Evolutionary conservation across 768 basidiomycete genomes (phyloP).

Genomic region (Strobilomyces echinocephalus): DNA sequence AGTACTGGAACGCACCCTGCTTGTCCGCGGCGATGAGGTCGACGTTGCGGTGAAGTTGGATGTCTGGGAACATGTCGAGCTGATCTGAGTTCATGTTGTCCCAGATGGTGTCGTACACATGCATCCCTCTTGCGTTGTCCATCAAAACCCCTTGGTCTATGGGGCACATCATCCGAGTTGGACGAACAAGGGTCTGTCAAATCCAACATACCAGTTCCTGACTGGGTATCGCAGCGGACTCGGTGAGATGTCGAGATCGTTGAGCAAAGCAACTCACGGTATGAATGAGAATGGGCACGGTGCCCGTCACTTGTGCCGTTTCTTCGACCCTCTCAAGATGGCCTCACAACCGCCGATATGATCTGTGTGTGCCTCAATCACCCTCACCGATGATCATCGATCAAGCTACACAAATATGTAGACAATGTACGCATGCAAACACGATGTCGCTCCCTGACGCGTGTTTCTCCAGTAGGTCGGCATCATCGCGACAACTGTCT

Average conservation of each 20-base stretch:
- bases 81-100: slow-evolving; percentile 44
- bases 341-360: slow-evolving; percentile 39
- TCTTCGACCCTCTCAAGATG: slow-evolving; percentile 48
- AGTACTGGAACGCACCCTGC: background rate
- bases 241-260: background rate
- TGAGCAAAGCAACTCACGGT: slow-evolving; percentile 39
- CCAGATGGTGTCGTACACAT: slow-evolving; percentile 37
- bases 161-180: background rate
- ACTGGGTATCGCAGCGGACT: slow-evolving; percentile 26
- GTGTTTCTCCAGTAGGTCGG: slow-evolving; percentile 35
- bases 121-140: slow-evolving; percentile 41
- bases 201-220: slow-evolving; percentile 40
- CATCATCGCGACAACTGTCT: slow-evolving; percentile 33
- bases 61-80: slow-evolving; percentile 41
- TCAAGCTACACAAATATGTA: background rate
- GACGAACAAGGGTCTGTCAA: no score
- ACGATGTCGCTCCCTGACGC: slow-evolving; percentile 42
- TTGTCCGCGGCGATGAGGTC: slow-evolving; percentile 46
- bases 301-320: slow-evolving; percentile 39
- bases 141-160: slow-evolving; percentile 33
- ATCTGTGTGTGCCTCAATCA: slow-evolving; percentile 40
- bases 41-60: slow-evolving; percentile 43
- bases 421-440: slow-evolving; percentile 33
- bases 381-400: background rate
- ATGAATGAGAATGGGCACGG: slow-evolving; percentile 48